Evolutionary conservation across 2,329 filamentous ascomycete genomes (phyloP), one percentile per base, ranked within the genome.

Genomic region (Calonectria henricotiae): DNA sequence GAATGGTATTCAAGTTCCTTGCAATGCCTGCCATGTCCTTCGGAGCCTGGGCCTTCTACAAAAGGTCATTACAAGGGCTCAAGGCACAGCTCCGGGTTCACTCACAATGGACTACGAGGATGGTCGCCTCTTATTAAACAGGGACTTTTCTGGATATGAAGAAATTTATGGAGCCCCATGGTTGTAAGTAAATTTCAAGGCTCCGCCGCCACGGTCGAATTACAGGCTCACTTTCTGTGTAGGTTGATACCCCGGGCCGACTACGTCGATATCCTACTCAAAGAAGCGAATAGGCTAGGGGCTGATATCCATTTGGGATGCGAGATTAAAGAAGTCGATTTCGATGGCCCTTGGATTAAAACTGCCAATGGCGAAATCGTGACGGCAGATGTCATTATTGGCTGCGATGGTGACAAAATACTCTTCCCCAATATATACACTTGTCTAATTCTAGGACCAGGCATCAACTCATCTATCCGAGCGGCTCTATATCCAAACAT

Each of bases 1-100:
- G 3, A 69, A 73, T 23, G 73, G 71, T n/a, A 64, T 75, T 25
- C 73, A 74, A 37, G 44, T 75, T 11, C 70, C 73, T 3, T 71
- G 70, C 12, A 75, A 75, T 37, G 73, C 73, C n/a, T 43, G 62
- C 4, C 67, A 73, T 30, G 60, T 65, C 7, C 67, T 75, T 41
- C 68, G 64, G 7, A 71, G 58, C 49, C 60, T 74, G n/a, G 73
- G 70, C 9, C 30, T 75, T 4, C 66, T 75, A n/a, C 67, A 74
- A 12, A 69, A 61, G 54, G 27, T 54, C 32, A 41, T 64, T 13
- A 46, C 62, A 39, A 64, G 30, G n/a, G 35, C 44, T 1, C 20
- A 35, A 9, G 44, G 46, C 12, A 23, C n/a, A 7, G 44, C 32
- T 12, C 62, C 12, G 13, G 46, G 62, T n/a, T 51, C 62, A 4